Evolutionary conservation across 768 basidiomycete species (phyloP), one percentile per base, ranked within the genome.

Genomic region (Lactarius vividus): DNA sequence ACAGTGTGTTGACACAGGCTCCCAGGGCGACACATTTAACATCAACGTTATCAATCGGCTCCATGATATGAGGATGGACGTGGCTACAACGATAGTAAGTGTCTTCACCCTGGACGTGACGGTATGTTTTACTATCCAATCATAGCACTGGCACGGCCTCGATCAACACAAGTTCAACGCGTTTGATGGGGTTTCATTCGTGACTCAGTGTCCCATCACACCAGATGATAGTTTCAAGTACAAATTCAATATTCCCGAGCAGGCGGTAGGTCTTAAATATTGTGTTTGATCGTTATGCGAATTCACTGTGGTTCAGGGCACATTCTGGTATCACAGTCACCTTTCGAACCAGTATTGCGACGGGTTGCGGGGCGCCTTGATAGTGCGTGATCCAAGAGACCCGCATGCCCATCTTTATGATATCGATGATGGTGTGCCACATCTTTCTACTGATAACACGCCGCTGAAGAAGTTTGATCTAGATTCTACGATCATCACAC

Each of bases 331-430:
- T 70, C 80, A 72, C 67, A 81, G 80, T n/a, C 82, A 83, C 62
- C 72, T 77, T 75, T 78, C 75, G 6, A 78, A 78, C 1, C 84
- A 85, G 67, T 84, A 84, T 62, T 85, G 84, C 57, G 84, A 86
- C 61, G 84, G 84, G 0, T 75, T 85, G 33, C 74, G 84, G 42
- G 84, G 84, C 0, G 76, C 79, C 1, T 46, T 84, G 37, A 77
- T 85, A 7, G 74, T 84, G 46, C 55, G 26, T 35, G 56, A 63
- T 56, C 65, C 58, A 16, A 20, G 23, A 15, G 37, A 59, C 20
- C 57, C 57, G 2, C 57, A 59, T 37, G 28, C 18, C 20, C 57
- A 20, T 40, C 62, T 78, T 68, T 74, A 75, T 59, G 80, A 82
- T 53, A 74, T 80, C 33, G 80, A 82, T 58, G 75, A 77, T 44